Evolutionary conservation across 257 asterid genomes (phyloP).

Genomic region (Cruciata laevipes): DNA sequence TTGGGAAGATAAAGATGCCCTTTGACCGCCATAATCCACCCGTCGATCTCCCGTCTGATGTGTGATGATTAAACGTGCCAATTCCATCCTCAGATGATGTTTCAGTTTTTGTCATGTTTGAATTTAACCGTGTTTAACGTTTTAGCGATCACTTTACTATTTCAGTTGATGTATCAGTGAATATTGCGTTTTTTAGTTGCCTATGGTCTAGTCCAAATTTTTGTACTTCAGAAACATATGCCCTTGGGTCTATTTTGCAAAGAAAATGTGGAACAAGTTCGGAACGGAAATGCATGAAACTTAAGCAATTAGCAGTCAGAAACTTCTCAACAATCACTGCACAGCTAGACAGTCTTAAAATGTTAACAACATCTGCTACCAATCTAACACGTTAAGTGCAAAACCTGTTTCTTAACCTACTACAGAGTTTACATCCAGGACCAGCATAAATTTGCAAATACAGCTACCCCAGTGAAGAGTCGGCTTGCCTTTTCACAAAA

Average conservation of each 20-base stretch:
- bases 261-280: neutral
- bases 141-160: too few relatives aligned
- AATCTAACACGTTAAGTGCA: neutral
- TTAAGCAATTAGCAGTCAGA: neutral
- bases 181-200: too few relatives aligned
- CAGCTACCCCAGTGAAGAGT: slow-evolving; percentile 29
- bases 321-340: neutral
- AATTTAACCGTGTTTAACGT: too few relatives aligned
- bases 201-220: too few relatives aligned
- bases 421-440: neutral
- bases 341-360: neutral
- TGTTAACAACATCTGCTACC: neutral
- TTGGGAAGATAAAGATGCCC: slow-evolving; percentile 48
- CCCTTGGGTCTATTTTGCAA: too few relatives aligned
- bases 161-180: too few relatives aligned
- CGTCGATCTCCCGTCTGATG: neutral
- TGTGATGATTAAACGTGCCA: too few relatives aligned
- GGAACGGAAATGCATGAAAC: neutral
- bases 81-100: too few relatives aligned
- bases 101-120: too few relatives aligned
- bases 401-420: neutral
- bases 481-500: slow-evolving; percentile 44
- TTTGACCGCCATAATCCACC: slow-evolving; percentile 52
- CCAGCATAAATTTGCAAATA: neutral
- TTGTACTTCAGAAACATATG: too few relatives aligned